phyloP scores from a whole-genome alignment of 495 filamentous ascomycete genomes.

The Jackrogersella minutella region DNA sequence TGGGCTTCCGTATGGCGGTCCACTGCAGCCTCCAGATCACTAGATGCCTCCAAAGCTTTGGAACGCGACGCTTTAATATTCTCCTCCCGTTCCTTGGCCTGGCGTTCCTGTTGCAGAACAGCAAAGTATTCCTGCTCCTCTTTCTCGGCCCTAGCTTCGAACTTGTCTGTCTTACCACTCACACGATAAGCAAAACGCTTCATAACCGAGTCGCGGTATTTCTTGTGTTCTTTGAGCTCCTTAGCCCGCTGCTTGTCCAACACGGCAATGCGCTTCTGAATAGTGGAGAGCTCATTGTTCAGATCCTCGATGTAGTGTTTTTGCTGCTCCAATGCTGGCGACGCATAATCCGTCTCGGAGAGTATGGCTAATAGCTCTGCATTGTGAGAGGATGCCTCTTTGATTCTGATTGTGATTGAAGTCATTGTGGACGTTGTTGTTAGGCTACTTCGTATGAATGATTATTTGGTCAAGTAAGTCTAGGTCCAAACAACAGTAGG shows the following conservation, averaged over 20 bases:
- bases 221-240: slow-evolving; percentile 58
- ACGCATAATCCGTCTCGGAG: slow-evolving; percentile 53
- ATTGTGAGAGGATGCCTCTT: slow-evolving; percentile 44
- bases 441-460: not conserved
- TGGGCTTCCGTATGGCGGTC: slow-evolving; percentile 47
- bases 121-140: slow-evolving; percentile 60
- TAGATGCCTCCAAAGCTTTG: slow-evolving; percentile 35
- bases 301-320: slow-evolving; percentile 50
- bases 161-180: slow-evolving; percentile 51
- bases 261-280: slow-evolving; percentile 27
- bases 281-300: slow-evolving; percentile 39
- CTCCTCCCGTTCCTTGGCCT: slow-evolving; percentile 47
- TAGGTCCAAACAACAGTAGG: not conserved
- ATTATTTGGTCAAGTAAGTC: not conserved
- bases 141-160: slow-evolving; percentile 52
- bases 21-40: slow-evolving; percentile 38
- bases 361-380: slow-evolving; percentile 48
- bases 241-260: slow-evolving; percentile 45
- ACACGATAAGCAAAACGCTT: slow-evolving; percentile 55
- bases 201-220: slow-evolving; percentile 57
- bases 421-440: slow-evolving; percentile 19
- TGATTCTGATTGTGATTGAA: slow-evolving; percentile 31
- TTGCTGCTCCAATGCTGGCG: slow-evolving; percentile 50
- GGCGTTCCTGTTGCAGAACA: slow-evolving; percentile 51
- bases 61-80: slow-evolving; percentile 41